These are phyloP conservation scores for Cyberlindnera nakhonratchasimensis DNA, from an alignment of 805 yeast genomes.

Conservation along the genomic window DNA sequence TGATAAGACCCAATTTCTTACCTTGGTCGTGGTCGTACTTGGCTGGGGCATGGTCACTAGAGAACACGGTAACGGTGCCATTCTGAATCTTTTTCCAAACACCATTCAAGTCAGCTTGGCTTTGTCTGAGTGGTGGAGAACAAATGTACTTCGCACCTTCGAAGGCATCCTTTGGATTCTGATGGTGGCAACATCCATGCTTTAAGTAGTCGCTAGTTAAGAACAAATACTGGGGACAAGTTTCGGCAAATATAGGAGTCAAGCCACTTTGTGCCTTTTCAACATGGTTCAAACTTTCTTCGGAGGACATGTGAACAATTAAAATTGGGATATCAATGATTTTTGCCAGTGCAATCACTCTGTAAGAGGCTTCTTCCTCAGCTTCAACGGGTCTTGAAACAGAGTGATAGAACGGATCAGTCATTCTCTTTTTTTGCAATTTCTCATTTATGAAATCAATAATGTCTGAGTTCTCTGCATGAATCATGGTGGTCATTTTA, in stretches of 20 bases:
- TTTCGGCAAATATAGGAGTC: constrained; percentile 45
- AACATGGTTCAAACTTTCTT: constrained; percentile 39
- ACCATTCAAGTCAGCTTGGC: constrained; percentile 37
- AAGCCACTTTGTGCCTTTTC: constrained; percentile 39
- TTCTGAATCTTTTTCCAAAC: constrained; percentile 44
- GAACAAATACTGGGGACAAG: constrained; percentile 49
- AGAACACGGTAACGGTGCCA: constrained; percentile 45
- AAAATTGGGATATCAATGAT: constrained; percentile 43
- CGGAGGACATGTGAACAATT: constrained; percentile 47
- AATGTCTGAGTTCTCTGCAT: constrained; percentile 49
- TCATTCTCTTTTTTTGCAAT: constrained; percentile 34
- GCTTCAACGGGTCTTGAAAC: constrained; percentile 42
- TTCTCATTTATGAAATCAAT: constrained; percentile 40
- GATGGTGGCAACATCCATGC: constrained; percentile 26
- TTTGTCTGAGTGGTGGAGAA: constrained; percentile 47
- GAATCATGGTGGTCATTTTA: constrained; percentile 46
- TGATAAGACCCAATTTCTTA: constrained; percentile 39
- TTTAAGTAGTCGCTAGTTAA: constrained; percentile 38
- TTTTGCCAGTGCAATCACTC: constrained; percentile 43
- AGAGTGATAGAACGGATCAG: constrained; percentile 44
- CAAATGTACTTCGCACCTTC: constrained; percentile 49
- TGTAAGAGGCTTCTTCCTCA: constrained; percentile 48
- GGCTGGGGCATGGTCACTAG: constrained; percentile 47
- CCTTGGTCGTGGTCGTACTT: constrained; percentile 40
- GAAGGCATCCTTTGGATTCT: constrained; percentile 32